Conservation (phyloP, 177 flowering plant species). For the Vitis hybrid region DNA sequence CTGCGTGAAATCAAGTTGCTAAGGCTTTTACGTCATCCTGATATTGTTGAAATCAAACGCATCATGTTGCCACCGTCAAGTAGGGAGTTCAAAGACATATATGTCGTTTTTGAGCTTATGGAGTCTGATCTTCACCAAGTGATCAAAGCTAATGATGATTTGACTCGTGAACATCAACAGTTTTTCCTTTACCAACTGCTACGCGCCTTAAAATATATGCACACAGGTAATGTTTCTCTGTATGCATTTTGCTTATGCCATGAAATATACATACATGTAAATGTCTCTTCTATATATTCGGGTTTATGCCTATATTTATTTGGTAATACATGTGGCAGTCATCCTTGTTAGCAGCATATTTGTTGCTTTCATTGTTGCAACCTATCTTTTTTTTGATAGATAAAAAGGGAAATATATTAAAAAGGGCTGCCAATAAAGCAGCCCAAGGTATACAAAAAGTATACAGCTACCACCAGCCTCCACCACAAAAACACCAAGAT, state of each 20-base stretch:
- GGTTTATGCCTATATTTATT: too few species aligned
- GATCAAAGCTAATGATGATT: constrained; percentile 89
- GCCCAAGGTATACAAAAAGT: too few species aligned
- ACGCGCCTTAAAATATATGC: constrained; percentile 82
- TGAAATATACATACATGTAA: not conserved
- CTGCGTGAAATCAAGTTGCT: constrained; percentile 79
- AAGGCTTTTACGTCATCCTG: constrained; percentile 80
- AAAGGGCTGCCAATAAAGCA: too few species aligned
- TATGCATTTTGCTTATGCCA: not conserved
- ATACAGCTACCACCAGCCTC: too few species aligned
- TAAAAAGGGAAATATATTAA: too few species aligned
- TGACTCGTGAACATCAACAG: constrained; percentile 81
- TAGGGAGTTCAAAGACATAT: constrained; percentile 81
- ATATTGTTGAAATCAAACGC: constrained; percentile 83
- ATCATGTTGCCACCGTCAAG: constrained; percentile 87
- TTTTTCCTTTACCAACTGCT: constrained; percentile 81
- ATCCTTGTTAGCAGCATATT: too few species aligned
- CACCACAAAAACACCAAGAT: too few species aligned
- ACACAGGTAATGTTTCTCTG: constrained; percentile 52
- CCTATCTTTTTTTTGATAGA: too few species aligned
- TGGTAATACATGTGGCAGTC: too few species aligned
- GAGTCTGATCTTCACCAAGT: constrained; percentile 94
- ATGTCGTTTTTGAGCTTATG: constrained; percentile 91
- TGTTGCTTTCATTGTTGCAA: too few species aligned
- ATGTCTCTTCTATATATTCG: not conserved